Evolutionary conservation across 208 protist species (phyloP).

Genomic region (Crithidia thermophila): DNA sequence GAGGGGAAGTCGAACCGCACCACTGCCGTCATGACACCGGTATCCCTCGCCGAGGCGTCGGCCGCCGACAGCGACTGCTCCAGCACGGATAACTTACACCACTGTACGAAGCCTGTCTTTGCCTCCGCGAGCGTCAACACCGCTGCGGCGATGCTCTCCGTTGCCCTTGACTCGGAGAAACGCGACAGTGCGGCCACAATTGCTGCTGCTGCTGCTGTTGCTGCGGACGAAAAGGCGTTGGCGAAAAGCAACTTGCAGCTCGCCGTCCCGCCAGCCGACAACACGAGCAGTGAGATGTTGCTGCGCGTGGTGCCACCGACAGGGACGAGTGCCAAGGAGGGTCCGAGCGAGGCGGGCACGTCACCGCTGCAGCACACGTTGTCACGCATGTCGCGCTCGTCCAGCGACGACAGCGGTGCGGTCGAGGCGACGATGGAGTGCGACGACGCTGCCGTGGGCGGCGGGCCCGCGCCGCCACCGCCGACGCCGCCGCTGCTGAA

Average conservation of each 20-base stretch:
- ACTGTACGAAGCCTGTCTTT: not conserved
- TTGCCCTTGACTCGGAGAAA: conserved; percentile 16
- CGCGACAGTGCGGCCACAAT: not conserved
- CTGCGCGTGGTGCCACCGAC: not conserved
- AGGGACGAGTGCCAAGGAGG: not conserved
- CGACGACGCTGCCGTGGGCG: too few relatives aligned
- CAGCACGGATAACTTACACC: conserved; percentile 6
- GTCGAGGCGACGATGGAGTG: conserved; percentile 19
- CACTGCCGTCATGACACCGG: not conserved
- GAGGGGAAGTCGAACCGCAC: not conserved
- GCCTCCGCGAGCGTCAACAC: conserved; percentile 30
- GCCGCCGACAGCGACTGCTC: conserved; percentile 19
- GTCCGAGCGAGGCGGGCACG: not conserved
- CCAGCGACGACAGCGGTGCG: conserved; percentile 13
- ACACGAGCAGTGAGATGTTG: not conserved
- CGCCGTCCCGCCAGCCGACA: not conserved
- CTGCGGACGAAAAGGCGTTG: not conserved
- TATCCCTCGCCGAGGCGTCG: conserved; percentile 11
- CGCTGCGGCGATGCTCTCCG: conserved; percentile 23
- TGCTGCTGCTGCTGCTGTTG: not conserved
- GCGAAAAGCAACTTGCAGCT: not conserved
- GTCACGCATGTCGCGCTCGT: conserved; percentile 24
- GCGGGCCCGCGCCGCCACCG: not conserved
- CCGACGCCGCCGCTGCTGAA: not conserved
- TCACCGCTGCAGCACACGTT: conserved; percentile 10